Percentiles rank a stretch among this genome's conserved stretches.
Evolutionary conservation across 169 alveolate genomes (phyloP).

Genomic region (Eimeria necatrix): DNA sequence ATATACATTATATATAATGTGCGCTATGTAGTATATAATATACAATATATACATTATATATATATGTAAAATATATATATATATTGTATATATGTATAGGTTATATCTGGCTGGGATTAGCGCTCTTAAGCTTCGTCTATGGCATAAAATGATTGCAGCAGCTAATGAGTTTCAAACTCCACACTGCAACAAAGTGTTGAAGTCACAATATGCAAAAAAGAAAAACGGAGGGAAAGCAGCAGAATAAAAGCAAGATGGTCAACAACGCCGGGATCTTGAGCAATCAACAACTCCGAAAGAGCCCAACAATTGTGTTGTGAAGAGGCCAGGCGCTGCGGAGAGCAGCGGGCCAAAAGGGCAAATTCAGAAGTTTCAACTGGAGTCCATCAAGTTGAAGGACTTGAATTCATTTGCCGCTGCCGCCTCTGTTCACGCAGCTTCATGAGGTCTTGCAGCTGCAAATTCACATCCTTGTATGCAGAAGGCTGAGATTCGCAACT

Average conservation of each 20-base stretch:
- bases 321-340: no score
- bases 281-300: background rate
- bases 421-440: constrained; percentile 55
- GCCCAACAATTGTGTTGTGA: background rate
- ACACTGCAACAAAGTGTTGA: background rate
- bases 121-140: no score
- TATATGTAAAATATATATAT: no score
- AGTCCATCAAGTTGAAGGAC: background rate
- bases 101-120: no score
- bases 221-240: background rate
- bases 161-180: background rate
- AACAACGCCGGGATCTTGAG: background rate
- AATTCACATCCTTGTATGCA: constrained; percentile 28
- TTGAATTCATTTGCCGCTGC: constrained; percentile 3
- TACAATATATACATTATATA: no score
- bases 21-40: no score
- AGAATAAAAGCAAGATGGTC: background rate
- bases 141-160: no score
- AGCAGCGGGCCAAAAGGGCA: background rate
- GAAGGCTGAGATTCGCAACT: constrained; percentile 12
- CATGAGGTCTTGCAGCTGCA: constrained; percentile 29
- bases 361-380: background rate
- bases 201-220: background rate
- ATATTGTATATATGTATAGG: no score
- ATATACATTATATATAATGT: no score